Base-by-base conservation (phyloP, 768 basidiomycete genomes). In the Jaapia argillacea region DNA sequence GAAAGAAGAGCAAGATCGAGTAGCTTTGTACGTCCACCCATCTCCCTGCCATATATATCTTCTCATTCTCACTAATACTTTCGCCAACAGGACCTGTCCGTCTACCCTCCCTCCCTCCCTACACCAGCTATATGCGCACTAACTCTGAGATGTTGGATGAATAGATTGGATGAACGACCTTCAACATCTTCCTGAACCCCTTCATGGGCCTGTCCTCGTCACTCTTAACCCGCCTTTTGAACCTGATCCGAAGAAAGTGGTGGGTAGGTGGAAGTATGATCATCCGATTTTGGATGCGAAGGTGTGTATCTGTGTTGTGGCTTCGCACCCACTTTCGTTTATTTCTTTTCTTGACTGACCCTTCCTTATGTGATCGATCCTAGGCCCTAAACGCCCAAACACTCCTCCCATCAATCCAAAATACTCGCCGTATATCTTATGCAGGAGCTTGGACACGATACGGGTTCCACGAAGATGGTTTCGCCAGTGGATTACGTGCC, bases 381-480 rank as follows among this genome's bases (percentile, higher is more conserved):
- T 51, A 75, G 70, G 76, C 78, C 13, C 67, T 84, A 20, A 57
- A 53, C 16, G 73, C 79, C 0, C 82, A 85, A 53, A 50, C 55
- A 6, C 62, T 65, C 21, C 70, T 85, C 55, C 55, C 56, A 40
- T 56, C 53, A 13, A 86, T 86, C 44, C 84, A 87, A 59, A 74
- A 74, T 51, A 69, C 53, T 37, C 70, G 80, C 6, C 71, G 72
- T 3, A 71, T 85, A 50, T 70, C 78, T 5, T 74, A 63, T 54
- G 81, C 66, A 2, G 81, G 83, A 6, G 85, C 85, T 21, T 88
- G 80, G 66, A 69, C 79, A 36, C 75, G 75, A 45, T 86, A 85
- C 51, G 85, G 84, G 14, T 86, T 88, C 67, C 85, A 89, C 61
- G 84, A 87, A 60, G 86, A 86, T 53, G 83, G 80, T 2, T 85